A percentile compares a stretch with the other conserved stretches of the same genome.
Conservation (phyloP, 2,329 filamentous ascomycete species). For the Helotiales sp. region DNA sequence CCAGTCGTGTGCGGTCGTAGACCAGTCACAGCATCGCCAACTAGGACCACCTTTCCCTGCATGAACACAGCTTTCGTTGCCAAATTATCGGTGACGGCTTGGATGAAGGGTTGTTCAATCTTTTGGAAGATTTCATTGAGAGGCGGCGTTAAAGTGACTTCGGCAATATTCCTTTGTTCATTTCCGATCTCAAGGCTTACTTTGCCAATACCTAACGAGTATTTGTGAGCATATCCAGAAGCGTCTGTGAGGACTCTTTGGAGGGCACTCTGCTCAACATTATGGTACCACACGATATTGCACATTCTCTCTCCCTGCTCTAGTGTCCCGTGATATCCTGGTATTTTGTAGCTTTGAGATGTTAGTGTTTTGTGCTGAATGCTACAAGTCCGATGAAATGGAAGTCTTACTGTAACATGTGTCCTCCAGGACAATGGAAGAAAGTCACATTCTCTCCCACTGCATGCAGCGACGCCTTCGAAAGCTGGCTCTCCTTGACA, state of each 20-base stretch:
- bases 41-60: conserved; percentile 40
- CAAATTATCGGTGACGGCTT: conserved; percentile 41
- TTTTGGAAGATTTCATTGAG: conserved; percentile 39
- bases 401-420: background rate
- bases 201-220: background rate
- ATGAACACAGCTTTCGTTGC: conserved; percentile 38
- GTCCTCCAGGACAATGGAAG: background rate
- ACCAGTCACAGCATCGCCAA: conserved; percentile 45
- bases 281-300: conserved; percentile 46
- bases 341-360: conserved; percentile 41
- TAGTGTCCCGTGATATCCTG: conserved; percentile 39
- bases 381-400: background rate
- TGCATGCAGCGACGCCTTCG: conserved; percentile 10
- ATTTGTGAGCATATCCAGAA: background rate
- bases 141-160: conserved; percentile 3
- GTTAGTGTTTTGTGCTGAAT: background rate
- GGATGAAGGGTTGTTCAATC: conserved; percentile 42
- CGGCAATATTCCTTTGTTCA: background rate
- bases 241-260: background rate
- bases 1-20: conserved; percentile 45
- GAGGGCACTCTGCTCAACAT: conserved; percentile 20
- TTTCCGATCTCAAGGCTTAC: background rate
- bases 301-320: conserved; percentile 40
- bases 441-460: background rate
- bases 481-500: conserved; percentile 38